Conservation (phyloP, 2,329 filamentous ascomycete genomes). For the Corinectria fuckeliana region DNA sequence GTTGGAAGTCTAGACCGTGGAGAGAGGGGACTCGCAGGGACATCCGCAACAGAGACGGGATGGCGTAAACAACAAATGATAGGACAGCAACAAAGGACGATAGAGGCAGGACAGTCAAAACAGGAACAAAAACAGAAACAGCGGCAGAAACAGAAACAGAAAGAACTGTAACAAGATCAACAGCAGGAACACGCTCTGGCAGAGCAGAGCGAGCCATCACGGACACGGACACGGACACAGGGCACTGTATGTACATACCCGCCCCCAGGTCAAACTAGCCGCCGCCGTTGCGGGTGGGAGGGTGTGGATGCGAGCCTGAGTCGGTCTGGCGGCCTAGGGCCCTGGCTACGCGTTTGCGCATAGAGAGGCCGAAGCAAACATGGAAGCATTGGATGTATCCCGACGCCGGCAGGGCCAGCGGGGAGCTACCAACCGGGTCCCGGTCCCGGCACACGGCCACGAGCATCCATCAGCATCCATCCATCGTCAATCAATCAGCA, state of each 20-base stretch:
- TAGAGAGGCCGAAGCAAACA: neutral
- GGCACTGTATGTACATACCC: conserved; percentile 28
- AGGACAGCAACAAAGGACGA: neutral
- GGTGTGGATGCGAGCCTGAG: conserved; percentile 25
- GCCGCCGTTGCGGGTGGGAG: neutral
- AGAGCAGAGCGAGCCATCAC: no score
- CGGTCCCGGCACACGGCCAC: conserved; percentile 35
- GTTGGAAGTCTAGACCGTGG: no score
- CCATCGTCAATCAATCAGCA: no score
- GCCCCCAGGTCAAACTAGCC: neutral
- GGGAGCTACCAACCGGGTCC: conserved; percentile 38
- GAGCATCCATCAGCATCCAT: conserved; percentile 10
- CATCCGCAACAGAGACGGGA: neutral
- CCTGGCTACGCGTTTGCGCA: no score
- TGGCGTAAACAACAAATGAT: neutral
- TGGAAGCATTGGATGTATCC: neutral
- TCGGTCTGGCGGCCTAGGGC: conserved; percentile 21
- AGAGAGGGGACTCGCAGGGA: neutral
- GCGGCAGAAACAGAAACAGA: neutral
- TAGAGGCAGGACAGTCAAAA: no score
- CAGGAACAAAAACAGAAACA: neutral
- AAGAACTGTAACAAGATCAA: neutral
- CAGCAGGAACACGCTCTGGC: neutral
- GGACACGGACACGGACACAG: no score
- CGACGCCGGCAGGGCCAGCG: conserved; percentile 33